phyloP scores from a whole-genome alignment of 2,329 filamentous ascomycete species.

The Colletotrichum sp. region DNA sequence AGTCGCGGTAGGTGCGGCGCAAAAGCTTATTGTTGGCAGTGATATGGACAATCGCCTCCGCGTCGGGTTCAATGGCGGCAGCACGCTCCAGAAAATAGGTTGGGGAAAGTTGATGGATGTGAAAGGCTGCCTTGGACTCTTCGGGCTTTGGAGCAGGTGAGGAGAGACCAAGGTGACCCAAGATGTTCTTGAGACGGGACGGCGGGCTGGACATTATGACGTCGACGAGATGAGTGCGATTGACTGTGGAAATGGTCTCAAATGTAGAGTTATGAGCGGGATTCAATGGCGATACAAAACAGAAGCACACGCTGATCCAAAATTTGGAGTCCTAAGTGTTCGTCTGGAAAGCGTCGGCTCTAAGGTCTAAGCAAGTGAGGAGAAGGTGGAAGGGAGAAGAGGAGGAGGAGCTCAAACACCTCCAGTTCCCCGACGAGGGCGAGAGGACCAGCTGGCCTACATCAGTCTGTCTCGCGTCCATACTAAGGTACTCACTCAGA shows the following conservation, averaged over 20 bases:
- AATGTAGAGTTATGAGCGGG: neutral
- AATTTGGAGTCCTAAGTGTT: neutral
- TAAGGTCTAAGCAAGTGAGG: neutral
- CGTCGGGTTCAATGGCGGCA: constrained; percentile 85
- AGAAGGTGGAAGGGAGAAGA: neutral
- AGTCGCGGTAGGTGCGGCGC: constrained; percentile 78
- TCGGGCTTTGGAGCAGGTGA: constrained; percentile 24
- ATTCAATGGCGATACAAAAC: neutral
- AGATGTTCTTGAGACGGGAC: constrained; percentile 64
- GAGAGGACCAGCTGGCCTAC: neutral
- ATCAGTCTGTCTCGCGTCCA: neutral
- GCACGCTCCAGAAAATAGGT: constrained; percentile 88
- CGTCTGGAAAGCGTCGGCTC: neutral
- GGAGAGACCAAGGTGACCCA: constrained; percentile 50
- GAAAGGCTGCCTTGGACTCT: constrained; percentile 51
- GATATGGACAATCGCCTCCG: constrained; percentile 83
- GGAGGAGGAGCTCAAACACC: neutral
- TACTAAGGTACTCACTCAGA: neutral
- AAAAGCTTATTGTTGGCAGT: constrained; percentile 78
- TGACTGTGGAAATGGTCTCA: neutral
- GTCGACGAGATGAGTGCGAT: neutral
- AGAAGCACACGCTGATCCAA: neutral
- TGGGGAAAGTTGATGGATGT: constrained; percentile 82
- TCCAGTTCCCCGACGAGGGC: neutral
- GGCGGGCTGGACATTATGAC: constrained; percentile 65